Base-by-base conservation (phyloP, 805 yeast species). In the Jamesozyma rosinii region DNA sequence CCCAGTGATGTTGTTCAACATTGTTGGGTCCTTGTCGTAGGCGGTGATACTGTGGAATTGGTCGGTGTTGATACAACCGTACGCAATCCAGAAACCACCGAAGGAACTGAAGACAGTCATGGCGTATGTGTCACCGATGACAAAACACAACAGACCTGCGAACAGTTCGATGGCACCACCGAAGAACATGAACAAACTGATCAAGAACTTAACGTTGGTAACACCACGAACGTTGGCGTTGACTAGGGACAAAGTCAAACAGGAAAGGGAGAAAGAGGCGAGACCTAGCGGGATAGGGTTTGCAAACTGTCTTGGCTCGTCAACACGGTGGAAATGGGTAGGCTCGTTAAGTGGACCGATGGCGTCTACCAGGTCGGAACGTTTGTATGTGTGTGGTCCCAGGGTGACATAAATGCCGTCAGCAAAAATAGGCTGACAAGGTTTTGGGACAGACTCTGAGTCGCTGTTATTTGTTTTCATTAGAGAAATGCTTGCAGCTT, bases 31-130 rank as follows among this genome's bases (percentile, higher is more conserved):
- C 4, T 64, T 70, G 30, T 64, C 64, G 49, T 79, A 75, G 5
- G 74, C 74, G 1, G 73, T 64, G 2, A 61, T 63, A 24, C 77
- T 74, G 21, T 78, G 79, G 57, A 79, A 79, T 55, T 74, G 72
- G 38, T 78, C 79, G 38, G 75, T 70, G 45, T 64, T 61, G 29
- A 82, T 74, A 27, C 83, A 83, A 46, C 81, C 88, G 69, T 77
- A 82, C 22, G 80, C 68, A 68, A 79, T 75, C 90, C 90, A 82
- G 60, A 82, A 82, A 3, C 86, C 89, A 45, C 85, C 90, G 51
- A 65, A 68, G 4, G 70, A 58, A 30, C 67, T 64, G 45, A 68
- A 57, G 19, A 66, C 65, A 24, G 82, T 72, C 51, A 81, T 84
- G 64, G 86, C 86, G 65, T 80, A 82, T 19, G 87, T 81, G 63